Percentiles rank a stretch among this genome's conserved stretches.
These are phyloP conservation scores for Aaosphaeria arxii DNA, from an alignment of 2,329 filamentous ascomycete genomes.

Conservation along the genomic window DNA sequence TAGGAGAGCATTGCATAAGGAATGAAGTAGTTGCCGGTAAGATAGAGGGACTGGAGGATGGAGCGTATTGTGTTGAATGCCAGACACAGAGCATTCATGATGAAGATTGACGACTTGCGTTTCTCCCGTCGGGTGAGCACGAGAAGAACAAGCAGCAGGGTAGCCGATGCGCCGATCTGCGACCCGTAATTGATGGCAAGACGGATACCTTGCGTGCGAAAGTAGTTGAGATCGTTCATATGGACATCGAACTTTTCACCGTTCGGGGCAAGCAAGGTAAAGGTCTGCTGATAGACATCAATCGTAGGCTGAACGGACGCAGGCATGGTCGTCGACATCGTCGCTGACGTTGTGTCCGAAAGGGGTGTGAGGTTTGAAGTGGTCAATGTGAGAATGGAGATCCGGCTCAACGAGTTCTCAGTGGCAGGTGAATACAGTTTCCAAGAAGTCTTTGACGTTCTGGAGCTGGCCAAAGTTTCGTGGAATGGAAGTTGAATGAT, in stretches of 20 bases:
- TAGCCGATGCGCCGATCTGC: conserved; percentile 66
- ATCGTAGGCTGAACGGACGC: conserved; percentile 28
- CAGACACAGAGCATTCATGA: conserved; percentile 63
- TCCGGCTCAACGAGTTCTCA: too few relatives aligned
- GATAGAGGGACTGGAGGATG: conserved; percentile 57
- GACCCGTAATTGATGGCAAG: conserved; percentile 63
- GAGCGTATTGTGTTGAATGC: conserved; percentile 59
- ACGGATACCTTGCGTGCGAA: conserved; percentile 47
- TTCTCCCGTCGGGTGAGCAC: conserved; percentile 66
- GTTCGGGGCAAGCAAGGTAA: conserved; percentile 48
- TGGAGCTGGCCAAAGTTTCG: too few relatives aligned
- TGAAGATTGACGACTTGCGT: conserved; percentile 61
- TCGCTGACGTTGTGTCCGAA: not conserved
- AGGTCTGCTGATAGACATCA: conserved; percentile 51
- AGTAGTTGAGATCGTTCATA: conserved; percentile 45
- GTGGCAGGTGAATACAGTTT: too few relatives aligned
- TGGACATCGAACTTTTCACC: conserved; percentile 41
- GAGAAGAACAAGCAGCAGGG: conserved; percentile 65
- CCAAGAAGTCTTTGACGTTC: too few relatives aligned
- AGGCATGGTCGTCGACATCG: conserved; percentile 8
- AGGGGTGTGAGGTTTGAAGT: not conserved
- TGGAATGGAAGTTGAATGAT: too few relatives aligned
- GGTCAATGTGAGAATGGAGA: too few relatives aligned
- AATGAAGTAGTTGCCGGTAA: conserved; percentile 58
- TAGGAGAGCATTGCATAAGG: conserved; percentile 59